Evolutionary conservation across 176 grass and related monocot genomes (phyloP).

Genomic region (Musa acuminata): DNA sequence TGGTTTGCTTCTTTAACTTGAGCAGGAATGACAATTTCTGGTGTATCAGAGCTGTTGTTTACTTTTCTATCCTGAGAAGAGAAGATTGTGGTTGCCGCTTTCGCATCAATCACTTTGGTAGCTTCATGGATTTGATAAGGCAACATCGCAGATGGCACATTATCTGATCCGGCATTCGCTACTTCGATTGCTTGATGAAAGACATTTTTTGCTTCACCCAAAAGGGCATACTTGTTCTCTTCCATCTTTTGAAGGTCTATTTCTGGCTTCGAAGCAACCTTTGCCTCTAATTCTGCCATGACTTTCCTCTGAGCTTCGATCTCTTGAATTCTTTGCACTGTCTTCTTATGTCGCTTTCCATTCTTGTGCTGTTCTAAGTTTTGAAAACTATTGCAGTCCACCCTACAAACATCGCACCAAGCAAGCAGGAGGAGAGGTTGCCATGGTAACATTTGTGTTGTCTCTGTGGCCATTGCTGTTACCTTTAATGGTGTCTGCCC

Average conservation of each 20-base stretch:
- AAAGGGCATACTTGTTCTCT: not conserved
- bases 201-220: not conserved
- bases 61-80: no score
- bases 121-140: no score
- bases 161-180: not conserved
- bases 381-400: slow-evolving; percentile 46
- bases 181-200: not conserved
- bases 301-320: slow-evolving; percentile 33
- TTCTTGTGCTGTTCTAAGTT: slow-evolving; percentile 48
- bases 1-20: no score
- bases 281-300: slow-evolving; percentile 23
- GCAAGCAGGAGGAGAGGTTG: slow-evolving; percentile 24
- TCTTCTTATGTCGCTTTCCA: slow-evolving; percentile 53
- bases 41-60: no score
- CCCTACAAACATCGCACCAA: slow-evolving; percentile 65
- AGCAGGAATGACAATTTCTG: no score
- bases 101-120: no score
- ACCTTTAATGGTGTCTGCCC: not conserved
- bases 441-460: not conserved
- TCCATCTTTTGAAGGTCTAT: not conserved
- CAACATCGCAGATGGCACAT: no score
- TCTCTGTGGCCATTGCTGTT: not conserved
- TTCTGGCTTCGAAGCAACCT: slow-evolving; percentile 1
- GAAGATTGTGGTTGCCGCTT: no score
- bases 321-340: slow-evolving; percentile 49